Evolutionary conservation across 1,284 basidiomycete species (phyloP).

Genomic region (Pisolithus thermaeus): DNA sequence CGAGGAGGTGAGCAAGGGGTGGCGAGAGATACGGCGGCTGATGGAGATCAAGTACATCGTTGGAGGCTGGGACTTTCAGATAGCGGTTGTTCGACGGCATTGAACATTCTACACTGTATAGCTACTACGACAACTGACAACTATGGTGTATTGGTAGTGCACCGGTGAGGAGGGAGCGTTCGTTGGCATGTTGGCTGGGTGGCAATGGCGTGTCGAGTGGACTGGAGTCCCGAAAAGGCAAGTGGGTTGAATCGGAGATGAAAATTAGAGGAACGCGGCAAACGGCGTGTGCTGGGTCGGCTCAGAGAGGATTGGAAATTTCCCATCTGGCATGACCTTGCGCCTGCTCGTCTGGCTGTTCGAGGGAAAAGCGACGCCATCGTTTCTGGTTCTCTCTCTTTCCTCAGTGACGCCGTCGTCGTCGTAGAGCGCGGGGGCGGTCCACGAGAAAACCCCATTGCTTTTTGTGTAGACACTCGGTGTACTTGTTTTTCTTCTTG

Average conservation of each 20-base stretch:
- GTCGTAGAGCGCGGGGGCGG: background rate
- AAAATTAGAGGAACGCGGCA: slow-evolving; percentile 13
- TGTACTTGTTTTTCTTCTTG: background rate
- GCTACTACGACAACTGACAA: no score
- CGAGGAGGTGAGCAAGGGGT: slow-evolving; percentile 49
- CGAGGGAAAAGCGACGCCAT: slow-evolving; percentile 13
- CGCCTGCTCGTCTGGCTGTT: slow-evolving; percentile 20
- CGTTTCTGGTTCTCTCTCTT: no score
- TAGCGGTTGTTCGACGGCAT: slow-evolving; percentile 72
- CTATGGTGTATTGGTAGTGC: no score
- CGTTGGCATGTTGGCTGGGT: background rate
- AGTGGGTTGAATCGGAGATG: background rate
- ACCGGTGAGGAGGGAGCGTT: background rate
- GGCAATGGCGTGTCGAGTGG: background rate
- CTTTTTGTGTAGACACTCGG: no score
- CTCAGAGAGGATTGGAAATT: slow-evolving; percentile 21
- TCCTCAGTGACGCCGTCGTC: background rate
- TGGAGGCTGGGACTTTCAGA: slow-evolving; percentile 77
- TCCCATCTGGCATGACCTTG: slow-evolving; percentile 33
- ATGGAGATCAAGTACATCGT: slow-evolving; percentile 73
- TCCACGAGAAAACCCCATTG: no score
- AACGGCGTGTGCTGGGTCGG: slow-evolving; percentile 29
- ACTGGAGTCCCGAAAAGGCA: background rate
- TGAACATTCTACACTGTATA: slow-evolving; percentile 22
- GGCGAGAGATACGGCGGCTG: slow-evolving; percentile 79